These are phyloP conservation scores for Paxillus involutus DNA, from an alignment of 768 basidiomycete genomes.

Conservation along the genomic window DNA sequence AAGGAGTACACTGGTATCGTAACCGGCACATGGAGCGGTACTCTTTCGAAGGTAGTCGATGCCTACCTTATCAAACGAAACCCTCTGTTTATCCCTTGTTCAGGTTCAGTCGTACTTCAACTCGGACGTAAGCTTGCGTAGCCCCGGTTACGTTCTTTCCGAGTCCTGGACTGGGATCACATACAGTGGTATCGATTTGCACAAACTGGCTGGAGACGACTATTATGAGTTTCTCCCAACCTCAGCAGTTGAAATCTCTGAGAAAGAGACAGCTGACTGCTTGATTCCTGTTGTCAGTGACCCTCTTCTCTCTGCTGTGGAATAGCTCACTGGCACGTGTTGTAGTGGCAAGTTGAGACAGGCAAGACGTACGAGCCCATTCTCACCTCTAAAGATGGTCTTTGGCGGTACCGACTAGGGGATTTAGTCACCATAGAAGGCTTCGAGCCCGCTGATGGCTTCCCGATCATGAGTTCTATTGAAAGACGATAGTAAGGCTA, in stretches of 20 bases:
- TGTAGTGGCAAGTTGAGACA: constrained; percentile 3
- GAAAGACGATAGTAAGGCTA: constrained; percentile 2
- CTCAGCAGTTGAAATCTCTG: not conserved
- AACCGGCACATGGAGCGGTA: not conserved
- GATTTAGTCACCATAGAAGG: constrained; percentile 1
- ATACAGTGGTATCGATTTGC: not conserved
- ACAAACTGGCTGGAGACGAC: not conserved
- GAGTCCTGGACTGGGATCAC: not conserved
- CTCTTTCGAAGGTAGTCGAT: not conserved
- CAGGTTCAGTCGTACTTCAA: not conserved
- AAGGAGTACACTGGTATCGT: not conserved
- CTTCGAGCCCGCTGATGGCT: not conserved
- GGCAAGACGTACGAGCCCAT: constrained; percentile 3
- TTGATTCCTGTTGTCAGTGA: not conserved
- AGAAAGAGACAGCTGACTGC: not conserved
- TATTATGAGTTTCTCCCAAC: not conserved
- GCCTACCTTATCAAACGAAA: not conserved
- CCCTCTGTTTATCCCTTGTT: not conserved
- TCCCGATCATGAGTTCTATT: constrained; percentile 1
- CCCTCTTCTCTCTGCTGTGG: not conserved
- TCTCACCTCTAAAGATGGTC: constrained; percentile 1
- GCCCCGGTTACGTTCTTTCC: not conserved
- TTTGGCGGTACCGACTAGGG: constrained; percentile 7
- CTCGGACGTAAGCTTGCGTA: not conserved
- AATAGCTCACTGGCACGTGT: not conserved